phyloP scores from a whole-genome alignment of 2,329 filamentous ascomycete species.

The Aureobasidium zeae region DNA sequence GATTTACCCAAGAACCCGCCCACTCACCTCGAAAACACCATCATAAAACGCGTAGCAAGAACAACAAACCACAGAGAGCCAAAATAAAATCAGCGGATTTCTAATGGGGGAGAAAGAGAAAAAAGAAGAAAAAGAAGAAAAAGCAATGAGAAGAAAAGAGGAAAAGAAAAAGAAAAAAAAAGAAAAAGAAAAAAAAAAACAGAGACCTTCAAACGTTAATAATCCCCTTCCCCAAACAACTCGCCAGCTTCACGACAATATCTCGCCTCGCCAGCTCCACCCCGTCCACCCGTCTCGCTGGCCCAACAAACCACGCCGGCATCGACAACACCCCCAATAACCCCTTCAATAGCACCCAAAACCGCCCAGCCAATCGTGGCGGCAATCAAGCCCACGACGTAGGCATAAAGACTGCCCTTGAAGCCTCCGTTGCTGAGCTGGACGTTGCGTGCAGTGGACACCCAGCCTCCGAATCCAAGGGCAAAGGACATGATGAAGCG shows the following conservation, averaged over 20 bases:
- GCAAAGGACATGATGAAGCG: conserved; percentile 84
- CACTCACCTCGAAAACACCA: too few relatives aligned
- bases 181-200: background rate
- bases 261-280: conserved; percentile 52
- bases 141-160: background rate
- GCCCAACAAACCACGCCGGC: conserved; percentile 84
- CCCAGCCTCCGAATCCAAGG: conserved; percentile 93
- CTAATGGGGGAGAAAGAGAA: too few relatives aligned
- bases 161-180: background rate
- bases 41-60: too few relatives aligned
- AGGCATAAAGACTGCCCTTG: conserved; percentile 83
- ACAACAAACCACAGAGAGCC: too few relatives aligned
- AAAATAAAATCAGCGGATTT: too few relatives aligned
- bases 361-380: conserved; percentile 93
- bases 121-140: background rate
- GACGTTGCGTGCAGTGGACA: conserved; percentile 76
- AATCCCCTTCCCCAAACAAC: conserved; percentile 60
- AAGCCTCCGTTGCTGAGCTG: conserved; percentile 44
- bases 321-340: conserved; percentile 30
- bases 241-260: conserved; percentile 90
- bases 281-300: conserved; percentile 66
- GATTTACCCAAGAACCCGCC: too few relatives aligned
- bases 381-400: conserved; percentile 84
- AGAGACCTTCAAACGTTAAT: background rate
- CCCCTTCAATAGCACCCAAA: conserved; percentile 42